phyloP scores from a whole-genome alignment of 768 basidiomycete genomes.

The Leccinum boreale region DNA sequence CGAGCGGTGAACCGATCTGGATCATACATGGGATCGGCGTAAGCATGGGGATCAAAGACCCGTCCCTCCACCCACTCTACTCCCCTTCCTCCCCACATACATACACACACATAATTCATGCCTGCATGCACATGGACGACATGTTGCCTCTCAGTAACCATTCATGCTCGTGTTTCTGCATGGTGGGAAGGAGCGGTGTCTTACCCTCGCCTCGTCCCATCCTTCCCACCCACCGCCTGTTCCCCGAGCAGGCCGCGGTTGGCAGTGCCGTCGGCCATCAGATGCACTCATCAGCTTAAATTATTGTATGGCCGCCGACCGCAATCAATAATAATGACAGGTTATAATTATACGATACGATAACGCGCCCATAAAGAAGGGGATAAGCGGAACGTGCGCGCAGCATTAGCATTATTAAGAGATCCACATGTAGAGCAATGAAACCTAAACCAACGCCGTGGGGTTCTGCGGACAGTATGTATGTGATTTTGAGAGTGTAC shows the following conservation, averaged over 20 bases:
- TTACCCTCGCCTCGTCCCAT: slow-evolving; percentile 7
- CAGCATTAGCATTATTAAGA: slow-evolving; percentile 45
- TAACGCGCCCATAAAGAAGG: not conserved
- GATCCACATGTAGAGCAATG: slow-evolving; percentile 59
- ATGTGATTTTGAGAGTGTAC: slow-evolving; percentile 62
- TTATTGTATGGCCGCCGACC: slow-evolving; percentile 14
- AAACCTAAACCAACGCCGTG: slow-evolving; percentile 45
- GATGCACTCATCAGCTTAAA: not conserved
- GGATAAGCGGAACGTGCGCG: slow-evolving; percentile 46
- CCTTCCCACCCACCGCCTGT: slow-evolving; percentile 12
- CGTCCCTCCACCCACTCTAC: not conserved
- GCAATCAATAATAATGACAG: slow-evolving; percentile 28
- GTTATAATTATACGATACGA: slow-evolving; percentile 2
- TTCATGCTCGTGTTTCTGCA: slow-evolving; percentile 8
- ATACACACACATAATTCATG: not conserved
- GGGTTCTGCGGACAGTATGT: slow-evolving; percentile 44
- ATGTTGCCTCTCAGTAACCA: slow-evolving; percentile 10
- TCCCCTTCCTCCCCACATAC: not conserved
- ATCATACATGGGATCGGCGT: slow-evolving; percentile 16
- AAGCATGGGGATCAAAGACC: not conserved
- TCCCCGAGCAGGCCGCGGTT: slow-evolving; percentile 4
- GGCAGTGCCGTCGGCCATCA: slow-evolving; percentile 3
- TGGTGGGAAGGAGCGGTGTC: slow-evolving; percentile 24
- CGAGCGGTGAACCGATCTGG: slow-evolving; percentile 4
- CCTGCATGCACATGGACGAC: slow-evolving; percentile 13